phyloP scores from a whole-genome alignment of 805 yeast species.

The Cyberlindnera subsufficiens region DNA sequence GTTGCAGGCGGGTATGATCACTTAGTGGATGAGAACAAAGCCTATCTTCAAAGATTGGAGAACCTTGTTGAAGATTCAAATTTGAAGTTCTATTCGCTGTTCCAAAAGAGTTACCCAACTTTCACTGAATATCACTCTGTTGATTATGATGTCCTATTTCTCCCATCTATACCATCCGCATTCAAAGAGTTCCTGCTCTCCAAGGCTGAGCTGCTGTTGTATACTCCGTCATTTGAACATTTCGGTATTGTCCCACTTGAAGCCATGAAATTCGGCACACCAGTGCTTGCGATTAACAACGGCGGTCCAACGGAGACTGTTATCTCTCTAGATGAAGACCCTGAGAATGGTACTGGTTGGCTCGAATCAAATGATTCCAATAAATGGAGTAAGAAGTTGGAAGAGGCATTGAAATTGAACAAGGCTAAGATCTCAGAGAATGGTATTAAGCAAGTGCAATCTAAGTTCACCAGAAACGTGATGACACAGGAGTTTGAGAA shows the following conservation, averaged over 20 bases:
- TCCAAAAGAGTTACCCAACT: slow-evolving; percentile 24
- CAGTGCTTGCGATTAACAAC: slow-evolving; percentile 78
- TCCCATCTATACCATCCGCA: slow-evolving; percentile 71
- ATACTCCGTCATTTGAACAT: slow-evolving; percentile 91
- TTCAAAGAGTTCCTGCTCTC: slow-evolving; percentile 59
- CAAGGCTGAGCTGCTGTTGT: slow-evolving; percentile 55
- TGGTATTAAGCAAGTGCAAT: slow-evolving; percentile 27
- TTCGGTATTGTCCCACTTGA: slow-evolving; percentile 98
- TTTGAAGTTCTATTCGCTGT: slow-evolving; percentile 40
- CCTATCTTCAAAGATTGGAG: slow-evolving; percentile 59
- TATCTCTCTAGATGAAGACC: slow-evolving; percentile 26
- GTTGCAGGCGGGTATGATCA: slow-evolving; percentile 91
- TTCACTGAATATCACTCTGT: slow-evolving; percentile 8
- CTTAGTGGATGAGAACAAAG: slow-evolving; percentile 68
- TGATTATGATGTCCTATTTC: slow-evolving; percentile 50
- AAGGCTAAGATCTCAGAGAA: slow-evolving; percentile 15
- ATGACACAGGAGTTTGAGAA: slow-evolving; percentile 34
- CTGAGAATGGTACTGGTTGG: slow-evolving; percentile 55
- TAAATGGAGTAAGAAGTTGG: slow-evolving; percentile 51
- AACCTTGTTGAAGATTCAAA: slow-evolving; percentile 37
- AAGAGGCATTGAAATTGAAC: slow-evolving; percentile 28
- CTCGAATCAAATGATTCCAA: slow-evolving; percentile 40
- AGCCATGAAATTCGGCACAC: slow-evolving; percentile 79
- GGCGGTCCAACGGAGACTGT: slow-evolving; percentile 93
- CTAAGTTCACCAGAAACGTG: slow-evolving; percentile 31